phyloP scores from a whole-genome alignment of 2,329 filamentous ascomycete species.

The Phaeomoniella chlamydospora region DNA sequence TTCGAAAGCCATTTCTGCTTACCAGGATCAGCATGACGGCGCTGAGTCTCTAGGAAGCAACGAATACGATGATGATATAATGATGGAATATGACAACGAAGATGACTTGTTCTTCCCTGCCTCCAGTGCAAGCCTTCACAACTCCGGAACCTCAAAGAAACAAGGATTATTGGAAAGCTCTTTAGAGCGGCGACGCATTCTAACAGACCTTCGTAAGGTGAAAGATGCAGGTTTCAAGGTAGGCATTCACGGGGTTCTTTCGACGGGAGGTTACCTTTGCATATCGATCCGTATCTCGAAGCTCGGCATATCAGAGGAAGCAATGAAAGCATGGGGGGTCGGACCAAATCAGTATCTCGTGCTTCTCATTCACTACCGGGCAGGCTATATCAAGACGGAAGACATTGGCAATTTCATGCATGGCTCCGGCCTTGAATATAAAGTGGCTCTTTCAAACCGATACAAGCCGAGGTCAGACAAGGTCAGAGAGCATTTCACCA shows the following conservation, averaged over 20 bases:
- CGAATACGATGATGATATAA: constrained; percentile 15
- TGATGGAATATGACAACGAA: constrained; percentile 17
- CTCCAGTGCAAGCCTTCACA: constrained; percentile 16
- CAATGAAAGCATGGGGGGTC: constrained; percentile 64
- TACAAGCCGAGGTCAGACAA: constrained; percentile 55
- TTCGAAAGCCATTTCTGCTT: constrained; percentile 20
- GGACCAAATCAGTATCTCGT: constrained; percentile 54
- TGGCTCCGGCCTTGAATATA: constrained; percentile 37
- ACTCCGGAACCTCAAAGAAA: constrained; percentile 7
- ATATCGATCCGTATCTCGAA: constrained; percentile 56
- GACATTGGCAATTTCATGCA: constrained; percentile 13
- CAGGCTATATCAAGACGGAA: constrained; percentile 47
- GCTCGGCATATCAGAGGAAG: constrained; percentile 59
- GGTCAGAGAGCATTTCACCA: constrained; percentile 37
- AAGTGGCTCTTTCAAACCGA: constrained; percentile 53
- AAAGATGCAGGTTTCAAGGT: constrained; percentile 57
- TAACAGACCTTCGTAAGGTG: constrained; percentile 44
- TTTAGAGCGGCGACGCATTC: constrained; percentile 3
- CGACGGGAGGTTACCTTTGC: constrained; percentile 40
- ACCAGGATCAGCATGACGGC: constrained; percentile 13
- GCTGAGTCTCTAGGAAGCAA: constrained; percentile 12
- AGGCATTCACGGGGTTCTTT: constrained; percentile 42
- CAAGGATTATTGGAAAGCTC: constrained; percentile 5
- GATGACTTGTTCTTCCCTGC: constrained; percentile 21
- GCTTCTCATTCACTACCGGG: constrained; percentile 51